A percentile compares a stretch with the other conserved stretches of the same genome.
phyloP scores from a whole-genome alignment of 495 filamentous ascomycete genomes.

The Hyphodiscus hymeniophilus region DNA sequence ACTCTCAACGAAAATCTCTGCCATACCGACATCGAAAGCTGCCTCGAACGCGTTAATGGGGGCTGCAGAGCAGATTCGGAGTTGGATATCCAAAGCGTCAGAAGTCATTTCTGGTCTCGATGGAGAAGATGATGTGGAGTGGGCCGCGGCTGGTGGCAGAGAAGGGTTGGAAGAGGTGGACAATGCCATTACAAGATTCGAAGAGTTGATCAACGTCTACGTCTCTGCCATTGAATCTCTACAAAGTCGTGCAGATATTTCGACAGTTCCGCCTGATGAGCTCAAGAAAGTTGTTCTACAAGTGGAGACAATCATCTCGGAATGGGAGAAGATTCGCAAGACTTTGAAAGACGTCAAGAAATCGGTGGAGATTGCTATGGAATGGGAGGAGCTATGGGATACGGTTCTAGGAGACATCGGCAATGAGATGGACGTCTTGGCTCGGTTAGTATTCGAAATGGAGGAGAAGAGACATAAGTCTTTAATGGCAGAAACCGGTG shows the following conservation, averaged over 20 bases:
- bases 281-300: conserved; percentile 65
- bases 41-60: conserved; percentile 70
- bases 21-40: conserved; percentile 70
- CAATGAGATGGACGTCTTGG: conserved; percentile 76
- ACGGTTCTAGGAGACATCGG: conserved; percentile 89
- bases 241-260: conserved; percentile 71
- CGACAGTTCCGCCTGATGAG: conserved; percentile 54
- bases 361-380: conserved; percentile 93
- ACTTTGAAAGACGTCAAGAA: conserved; percentile 71
- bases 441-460: conserved; percentile 86
- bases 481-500: conserved; percentile 48
- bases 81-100: conserved; percentile 84
- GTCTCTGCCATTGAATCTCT: conserved; percentile 84
- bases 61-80: conserved; percentile 81
- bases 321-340: conserved; percentile 72
- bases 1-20: conserved; percentile 70
- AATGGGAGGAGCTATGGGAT: conserved; percentile 97
- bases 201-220: conserved; percentile 80
- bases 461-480: conserved; percentile 82
- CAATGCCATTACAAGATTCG: conserved; percentile 74
- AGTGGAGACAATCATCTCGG: conserved; percentile 78
- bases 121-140: conserved; percentile 93
- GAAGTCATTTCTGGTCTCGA: conserved; percentile 80
- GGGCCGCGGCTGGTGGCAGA: conserved; percentile 87
- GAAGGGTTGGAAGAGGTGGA: conserved; percentile 88